Evolutionary conservation across 257 asterid species (phyloP).

Genomic region (Fraxinus americana): DNA sequence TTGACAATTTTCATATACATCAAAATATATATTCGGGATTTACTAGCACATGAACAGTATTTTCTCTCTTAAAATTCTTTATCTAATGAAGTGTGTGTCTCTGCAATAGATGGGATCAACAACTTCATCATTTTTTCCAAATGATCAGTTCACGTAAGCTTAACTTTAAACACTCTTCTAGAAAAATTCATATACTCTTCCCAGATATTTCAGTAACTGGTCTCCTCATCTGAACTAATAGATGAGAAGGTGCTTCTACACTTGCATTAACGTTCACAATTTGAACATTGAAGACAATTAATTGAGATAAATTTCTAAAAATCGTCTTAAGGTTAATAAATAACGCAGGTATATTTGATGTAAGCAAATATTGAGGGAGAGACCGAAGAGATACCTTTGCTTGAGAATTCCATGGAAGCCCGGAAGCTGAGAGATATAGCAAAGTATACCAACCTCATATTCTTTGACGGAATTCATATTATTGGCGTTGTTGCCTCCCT

Average conservation of each 20-base stretch:
- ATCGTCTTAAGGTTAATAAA: not conserved
- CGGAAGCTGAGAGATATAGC: conserved; percentile 76
- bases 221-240: not conserved
- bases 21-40: not conserved
- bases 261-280: not conserved
- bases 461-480: conserved; percentile 63
- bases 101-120: conserved; percentile 14
- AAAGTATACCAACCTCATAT: conserved; percentile 73
- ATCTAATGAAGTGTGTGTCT: not conserved
- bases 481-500: not conserved
- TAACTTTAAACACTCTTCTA: not conserved
- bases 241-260: not conserved
- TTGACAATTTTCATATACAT: not conserved
- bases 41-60: not conserved
- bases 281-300: not conserved
- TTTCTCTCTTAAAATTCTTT: too few relatives aligned
- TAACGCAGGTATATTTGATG: not conserved
- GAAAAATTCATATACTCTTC: not conserved
- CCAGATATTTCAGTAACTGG: not conserved
- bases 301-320: not conserved
- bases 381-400: conserved; percentile 54
- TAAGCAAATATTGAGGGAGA: not conserved
- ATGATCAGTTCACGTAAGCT: not conserved
- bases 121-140: not conserved
- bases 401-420: conserved; percentile 89